Base-by-base conservation (phyloP, 768 basidiomycete genomes). In the Candolleomyces aberdarensis region DNA sequence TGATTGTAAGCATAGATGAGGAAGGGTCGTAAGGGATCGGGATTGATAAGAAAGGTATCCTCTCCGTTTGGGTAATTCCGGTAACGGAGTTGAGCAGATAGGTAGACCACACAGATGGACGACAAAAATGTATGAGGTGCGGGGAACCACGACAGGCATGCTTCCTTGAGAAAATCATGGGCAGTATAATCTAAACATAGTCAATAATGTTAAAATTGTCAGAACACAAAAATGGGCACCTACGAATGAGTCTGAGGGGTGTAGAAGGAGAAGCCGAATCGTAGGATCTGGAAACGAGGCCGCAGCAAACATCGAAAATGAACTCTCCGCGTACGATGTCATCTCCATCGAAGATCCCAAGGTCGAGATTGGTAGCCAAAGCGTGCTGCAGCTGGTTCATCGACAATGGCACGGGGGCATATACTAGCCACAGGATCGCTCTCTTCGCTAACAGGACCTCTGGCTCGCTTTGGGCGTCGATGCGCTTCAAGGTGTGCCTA, bases 231-330 rank as follows among this genome's bases (percentile, higher is more conserved):
- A 13, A 47, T 36, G 39, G n/a, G 5, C 11, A 52, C 58, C 40
- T 40, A 59, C 58, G 58, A 29, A 59, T 44, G 36, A 59, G 58
- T 4, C 50, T 47, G 11, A 59, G 32, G 11, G 19, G 46, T n/a
- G 4, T 52, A 10, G 31, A 36, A 36, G 6, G 6, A 11, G 11
- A 36, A 1, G 36, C 36, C 36, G 36, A 26, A 26, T 36, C 36
- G 11, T 36, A 36, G 36, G 36, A 36, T 36, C 36, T 20, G 11
- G 48, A 41, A 15, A 59, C n/a, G 10, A 59, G 49, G 9, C 58
- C 58, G 22, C 58, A 59, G 26, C 58, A 59, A 4, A 52, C 36
- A 17, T 47, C 31, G 22, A 59, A 7, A 13, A 59, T 48, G 29
- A 19, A 10, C 5, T 39, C 20, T 15, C 36, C 57, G 15, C n/a